A percentile compares a stretch with the other conserved stretches of the same genome.
Evolutionary conservation across 345 rosid genomes (phyloP).

Genomic region (Stellera chamaejasme): DNA sequence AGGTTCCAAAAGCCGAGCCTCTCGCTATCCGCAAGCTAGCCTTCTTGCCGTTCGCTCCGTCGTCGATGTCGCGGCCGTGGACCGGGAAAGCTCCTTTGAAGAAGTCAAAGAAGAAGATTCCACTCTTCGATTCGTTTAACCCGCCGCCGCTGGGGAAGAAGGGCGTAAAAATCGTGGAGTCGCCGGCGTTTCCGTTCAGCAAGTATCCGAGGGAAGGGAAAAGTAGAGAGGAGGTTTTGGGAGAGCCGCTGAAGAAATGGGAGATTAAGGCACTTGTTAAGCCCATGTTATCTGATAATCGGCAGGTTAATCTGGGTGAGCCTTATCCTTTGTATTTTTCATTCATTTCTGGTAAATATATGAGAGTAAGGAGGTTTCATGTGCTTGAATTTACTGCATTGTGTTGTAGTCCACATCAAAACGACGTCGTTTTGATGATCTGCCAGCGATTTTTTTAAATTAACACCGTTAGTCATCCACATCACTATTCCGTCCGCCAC

Average conservation of each 20-base stretch:
- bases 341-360: not conserved
- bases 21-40: slow-evolving; percentile 91
- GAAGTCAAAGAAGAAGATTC: slow-evolving; percentile 68
- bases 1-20: slow-evolving; percentile 75
- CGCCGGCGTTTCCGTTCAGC: slow-evolving; percentile 60
- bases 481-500: no score
- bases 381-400: not conserved
- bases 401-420: no score
- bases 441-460: no score
- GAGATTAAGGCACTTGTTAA: slow-evolving; percentile 66
- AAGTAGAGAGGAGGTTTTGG: slow-evolving; percentile 64
- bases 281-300: slow-evolving; percentile 64
- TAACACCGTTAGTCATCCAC: no score
- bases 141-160: slow-evolving; percentile 53
- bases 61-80: slow-evolving; percentile 96
- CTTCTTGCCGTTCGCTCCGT: slow-evolving; percentile 85
- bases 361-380: not conserved
- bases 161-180: slow-evolving; percentile 60
- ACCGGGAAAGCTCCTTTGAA: slow-evolving; percentile 93
- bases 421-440: no score
- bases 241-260: slow-evolving; percentile 80
- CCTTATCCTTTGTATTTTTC: not conserved
- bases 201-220: slow-evolving; percentile 55
- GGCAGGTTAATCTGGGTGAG: slow-evolving; percentile 91
- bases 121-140: slow-evolving; percentile 62